phyloP scores from a whole-genome alignment of 2,329 filamentous ascomycete genomes.

The Fusarium incarnatum region DNA sequence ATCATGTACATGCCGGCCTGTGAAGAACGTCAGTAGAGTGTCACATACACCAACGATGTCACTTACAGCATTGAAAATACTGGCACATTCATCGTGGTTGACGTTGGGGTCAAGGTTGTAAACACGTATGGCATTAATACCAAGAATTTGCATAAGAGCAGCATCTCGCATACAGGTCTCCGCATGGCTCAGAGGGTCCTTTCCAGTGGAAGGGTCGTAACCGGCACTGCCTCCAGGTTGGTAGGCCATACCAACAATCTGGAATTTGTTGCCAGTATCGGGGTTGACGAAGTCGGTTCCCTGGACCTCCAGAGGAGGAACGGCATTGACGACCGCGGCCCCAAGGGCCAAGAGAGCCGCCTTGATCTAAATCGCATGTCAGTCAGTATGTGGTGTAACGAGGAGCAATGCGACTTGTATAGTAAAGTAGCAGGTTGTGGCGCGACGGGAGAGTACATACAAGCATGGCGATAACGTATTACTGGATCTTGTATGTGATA shows the following conservation, averaged over 20 bases:
- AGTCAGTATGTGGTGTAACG: constrained; percentile 26
- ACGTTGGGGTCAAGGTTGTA: constrained; percentile 75
- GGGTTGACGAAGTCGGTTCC: constrained; percentile 71
- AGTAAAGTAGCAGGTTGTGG: not conserved
- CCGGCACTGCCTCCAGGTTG: constrained; percentile 74
- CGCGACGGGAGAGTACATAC: constrained; percentile 34
- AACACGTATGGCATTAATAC: constrained; percentile 76
- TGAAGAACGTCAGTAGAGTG: constrained; percentile 2
- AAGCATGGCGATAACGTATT: constrained; percentile 40
- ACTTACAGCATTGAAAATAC: constrained; percentile 72
- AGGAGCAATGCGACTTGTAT: not conserved
- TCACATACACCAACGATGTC: not conserved
- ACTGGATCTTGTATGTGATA: constrained; percentile 8
- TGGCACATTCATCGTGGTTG: constrained; percentile 75
- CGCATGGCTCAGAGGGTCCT: constrained; percentile 70
- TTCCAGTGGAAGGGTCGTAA: constrained; percentile 65
- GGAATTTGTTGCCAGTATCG: constrained; percentile 68
- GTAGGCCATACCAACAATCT: constrained; percentile 76
- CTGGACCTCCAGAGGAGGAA: constrained; percentile 67
- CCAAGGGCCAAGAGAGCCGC: constrained; percentile 64
- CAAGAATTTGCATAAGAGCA: constrained; percentile 72
- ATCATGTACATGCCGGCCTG: constrained; percentile 76
- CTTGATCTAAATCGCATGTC: constrained; percentile 49
- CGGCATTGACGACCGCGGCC: constrained; percentile 66
- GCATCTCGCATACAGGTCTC: constrained; percentile 72